A percentile compares a stretch with the other conserved stretches of the same genome.
phyloP scores from a whole-genome alignment of 2,329 filamentous ascomycete genomes.

The Daldinia sp. region DNA sequence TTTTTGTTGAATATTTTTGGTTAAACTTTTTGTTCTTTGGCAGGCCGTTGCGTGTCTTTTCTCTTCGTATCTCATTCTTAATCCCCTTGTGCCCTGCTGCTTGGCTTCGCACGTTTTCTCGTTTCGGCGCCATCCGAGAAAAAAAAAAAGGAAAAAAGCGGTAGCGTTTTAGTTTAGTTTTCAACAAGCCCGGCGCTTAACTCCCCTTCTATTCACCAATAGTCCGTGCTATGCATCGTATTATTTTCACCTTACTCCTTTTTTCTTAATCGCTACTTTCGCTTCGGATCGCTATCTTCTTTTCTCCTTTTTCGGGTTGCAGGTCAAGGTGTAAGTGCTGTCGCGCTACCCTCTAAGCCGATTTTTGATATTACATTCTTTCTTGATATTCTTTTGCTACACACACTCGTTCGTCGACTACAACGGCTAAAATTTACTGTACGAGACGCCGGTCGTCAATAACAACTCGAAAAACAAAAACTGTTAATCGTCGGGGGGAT shows the following conservation, averaged over 20 bases:
- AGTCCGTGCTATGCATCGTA: slow-evolving; percentile 34
- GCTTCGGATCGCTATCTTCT: slow-evolving; percentile 31
- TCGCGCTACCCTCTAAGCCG: slow-evolving; percentile 41
- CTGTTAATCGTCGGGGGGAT: slow-evolving; percentile 33
- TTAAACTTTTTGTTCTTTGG: slow-evolving; percentile 25
- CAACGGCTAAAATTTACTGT: slow-evolving; percentile 12
- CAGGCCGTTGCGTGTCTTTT: slow-evolving; percentile 31
- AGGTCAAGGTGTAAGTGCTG: slow-evolving; percentile 37
- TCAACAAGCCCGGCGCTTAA: slow-evolving; percentile 41
- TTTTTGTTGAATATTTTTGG: slow-evolving; percentile 40
- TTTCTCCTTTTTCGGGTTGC: slow-evolving; percentile 34
- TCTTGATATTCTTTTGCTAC: slow-evolving; percentile 39
- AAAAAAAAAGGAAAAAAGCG: slow-evolving; percentile 3
- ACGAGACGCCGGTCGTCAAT: slow-evolving; percentile 53
- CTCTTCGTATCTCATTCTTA: slow-evolving; percentile 23
- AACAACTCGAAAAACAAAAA: slow-evolving; percentile 14
- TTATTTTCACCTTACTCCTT: slow-evolving; percentile 24
- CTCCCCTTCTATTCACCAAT: slow-evolving; percentile 38
- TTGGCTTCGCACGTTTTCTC: slow-evolving; percentile 27
- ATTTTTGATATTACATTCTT: slow-evolving; percentile 43
- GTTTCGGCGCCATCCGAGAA: slow-evolving; percentile 28
- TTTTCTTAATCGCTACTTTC: slow-evolving; percentile 36
- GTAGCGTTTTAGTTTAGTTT: slow-evolving; percentile 18
- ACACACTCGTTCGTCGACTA: slow-evolving; percentile 30
- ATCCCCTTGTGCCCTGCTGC: slow-evolving; percentile 16